A percentile compares a stretch with the other conserved stretches of the same genome.
Evolutionary conservation across 306 rosid species (phyloP).

Genomic region (Aeschynomene evenia): DNA sequence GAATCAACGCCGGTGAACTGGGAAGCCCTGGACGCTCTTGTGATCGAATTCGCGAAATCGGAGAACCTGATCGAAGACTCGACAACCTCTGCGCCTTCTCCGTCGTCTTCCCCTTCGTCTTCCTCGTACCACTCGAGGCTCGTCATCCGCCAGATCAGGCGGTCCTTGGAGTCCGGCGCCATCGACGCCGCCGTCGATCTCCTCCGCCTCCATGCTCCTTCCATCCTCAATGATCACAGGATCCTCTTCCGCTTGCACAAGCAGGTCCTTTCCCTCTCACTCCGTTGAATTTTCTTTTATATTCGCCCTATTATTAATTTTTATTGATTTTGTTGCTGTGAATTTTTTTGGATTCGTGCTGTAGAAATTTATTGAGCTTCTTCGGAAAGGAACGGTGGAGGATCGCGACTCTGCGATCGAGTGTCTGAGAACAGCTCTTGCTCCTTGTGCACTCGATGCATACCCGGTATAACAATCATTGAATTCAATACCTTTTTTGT

Average conservation of each 20-base stretch:
- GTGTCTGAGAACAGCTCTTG: conserved; percentile 80
- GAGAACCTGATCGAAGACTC: conserved; percentile 81
- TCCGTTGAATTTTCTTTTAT: neutral
- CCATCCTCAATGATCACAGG: conserved; percentile 72
- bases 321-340: neutral
- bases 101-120: conserved; percentile 65
- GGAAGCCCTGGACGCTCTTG: conserved; percentile 84
- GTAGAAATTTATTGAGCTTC: conserved; percentile 90
- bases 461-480: conserved; percentile 65
- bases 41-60: conserved; percentile 87
- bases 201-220: conserved; percentile 82
- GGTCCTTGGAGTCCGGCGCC: conserved; percentile 65
- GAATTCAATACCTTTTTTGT: neutral
- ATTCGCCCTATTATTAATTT: neutral
- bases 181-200: conserved; percentile 68
- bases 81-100: conserved; percentile 20
- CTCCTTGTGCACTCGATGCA: conserved; percentile 98
- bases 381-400: conserved; percentile 77
- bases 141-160: conserved; percentile 81
- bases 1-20: conserved; percentile 83
- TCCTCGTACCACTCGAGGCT: conserved; percentile 82
- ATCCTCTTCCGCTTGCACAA: conserved; percentile 93
- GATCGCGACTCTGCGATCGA: conserved; percentile 82
- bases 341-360: conserved; percentile 16
- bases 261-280: conserved; percentile 56